Evolutionary conservation across 2,329 filamentous ascomycete species (phyloP).

Genomic region (Hortaea sp.): DNA sequence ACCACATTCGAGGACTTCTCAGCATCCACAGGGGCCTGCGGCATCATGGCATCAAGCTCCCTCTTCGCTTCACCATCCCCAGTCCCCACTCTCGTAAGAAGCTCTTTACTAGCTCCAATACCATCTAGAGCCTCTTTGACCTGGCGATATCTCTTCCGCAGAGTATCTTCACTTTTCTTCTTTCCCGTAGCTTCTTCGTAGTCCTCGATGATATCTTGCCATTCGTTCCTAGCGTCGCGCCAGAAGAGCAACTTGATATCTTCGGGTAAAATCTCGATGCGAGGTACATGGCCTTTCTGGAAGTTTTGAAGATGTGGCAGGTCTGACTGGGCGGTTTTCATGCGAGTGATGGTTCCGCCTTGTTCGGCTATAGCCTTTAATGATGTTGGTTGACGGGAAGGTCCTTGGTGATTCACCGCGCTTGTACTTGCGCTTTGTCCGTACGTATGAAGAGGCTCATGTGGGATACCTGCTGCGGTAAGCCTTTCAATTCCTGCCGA

Average conservation of each 20-base stretch:
- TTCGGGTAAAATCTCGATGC: conserved; percentile 5
- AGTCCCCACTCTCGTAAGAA: background rate
- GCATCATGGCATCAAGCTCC: background rate
- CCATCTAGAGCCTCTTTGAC: conserved; percentile 2
- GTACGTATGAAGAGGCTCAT: too few relatives aligned
- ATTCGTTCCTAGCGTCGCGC: conserved; percentile 8
- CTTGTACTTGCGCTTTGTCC: too few relatives aligned
- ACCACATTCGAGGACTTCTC: background rate
- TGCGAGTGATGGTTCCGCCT: too few relatives aligned
- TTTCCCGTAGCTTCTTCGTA: conserved; percentile 3
- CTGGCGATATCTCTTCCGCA: conserved; percentile 4
- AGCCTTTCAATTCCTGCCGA: too few relatives aligned
- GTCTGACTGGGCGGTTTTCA: too few relatives aligned
- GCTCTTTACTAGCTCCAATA: background rate
- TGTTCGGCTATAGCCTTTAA: too few relatives aligned
- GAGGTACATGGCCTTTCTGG: too few relatives aligned
- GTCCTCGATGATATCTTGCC: conserved; percentile 2
- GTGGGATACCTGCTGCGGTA: too few relatives aligned
- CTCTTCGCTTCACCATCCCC: background rate
- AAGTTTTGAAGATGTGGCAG: too few relatives aligned
- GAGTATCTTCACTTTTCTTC: conserved; percentile 1
- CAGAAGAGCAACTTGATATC: conserved; percentile 7
- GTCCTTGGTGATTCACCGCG: too few relatives aligned
- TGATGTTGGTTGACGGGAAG: too few relatives aligned
- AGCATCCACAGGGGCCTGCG: background rate